A percentile compares a stretch with the other conserved stretches of the same genome.
Conservation (phyloP, 192 early-diverging fungal species). For the Gryganskiella cystojenkinii region DNA sequence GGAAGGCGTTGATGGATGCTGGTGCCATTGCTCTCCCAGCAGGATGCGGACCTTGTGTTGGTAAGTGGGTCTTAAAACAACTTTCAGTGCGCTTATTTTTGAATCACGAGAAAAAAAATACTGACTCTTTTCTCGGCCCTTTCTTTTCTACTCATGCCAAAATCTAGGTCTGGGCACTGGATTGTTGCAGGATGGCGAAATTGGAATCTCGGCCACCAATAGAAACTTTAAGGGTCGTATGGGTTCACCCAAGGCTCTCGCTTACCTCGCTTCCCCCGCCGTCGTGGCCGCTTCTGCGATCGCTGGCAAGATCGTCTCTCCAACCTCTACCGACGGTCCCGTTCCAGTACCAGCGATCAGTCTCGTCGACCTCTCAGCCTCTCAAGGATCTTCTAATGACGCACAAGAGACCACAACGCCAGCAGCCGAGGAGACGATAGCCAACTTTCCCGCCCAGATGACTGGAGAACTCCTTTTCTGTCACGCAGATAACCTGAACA, state of each 20-base stretch:
- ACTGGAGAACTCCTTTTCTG: slow-evolving; percentile 90
- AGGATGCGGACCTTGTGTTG: slow-evolving; percentile 98
- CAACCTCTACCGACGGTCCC: slow-evolving; percentile 5
- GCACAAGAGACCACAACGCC: slow-evolving; percentile 7
- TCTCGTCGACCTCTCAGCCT: slow-evolving; percentile 18
- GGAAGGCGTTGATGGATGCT: slow-evolving; percentile 86
- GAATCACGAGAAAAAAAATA: background rate
- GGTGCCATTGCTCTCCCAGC: slow-evolving; percentile 92
- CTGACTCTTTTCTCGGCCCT: background rate
- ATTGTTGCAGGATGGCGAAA: slow-evolving; percentile 94
- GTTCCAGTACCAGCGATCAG: slow-evolving; percentile 30
- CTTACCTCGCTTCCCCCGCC: slow-evolving; percentile 95
- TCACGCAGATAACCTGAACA: slow-evolving; percentile 96
- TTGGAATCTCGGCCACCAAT: slow-evolving; percentile 99
- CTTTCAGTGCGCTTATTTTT: background rate
- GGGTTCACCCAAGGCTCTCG: slow-evolving; percentile 92
- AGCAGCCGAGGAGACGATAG: slow-evolving; percentile 55
- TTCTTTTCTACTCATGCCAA: background rate
- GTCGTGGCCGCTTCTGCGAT: slow-evolving; percentile 96
- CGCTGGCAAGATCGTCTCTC: slow-evolving; percentile 78
- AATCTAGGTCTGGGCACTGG: slow-evolving; percentile 84
- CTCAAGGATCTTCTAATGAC: background rate
- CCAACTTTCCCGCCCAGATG: slow-evolving; percentile 81
- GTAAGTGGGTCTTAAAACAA: slow-evolving; percentile 35
- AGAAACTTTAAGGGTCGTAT: slow-evolving; percentile 99